Base-by-base conservation (phyloP, 192 early-diverging fungal species). In the Powellomyces hirtus region DNA sequence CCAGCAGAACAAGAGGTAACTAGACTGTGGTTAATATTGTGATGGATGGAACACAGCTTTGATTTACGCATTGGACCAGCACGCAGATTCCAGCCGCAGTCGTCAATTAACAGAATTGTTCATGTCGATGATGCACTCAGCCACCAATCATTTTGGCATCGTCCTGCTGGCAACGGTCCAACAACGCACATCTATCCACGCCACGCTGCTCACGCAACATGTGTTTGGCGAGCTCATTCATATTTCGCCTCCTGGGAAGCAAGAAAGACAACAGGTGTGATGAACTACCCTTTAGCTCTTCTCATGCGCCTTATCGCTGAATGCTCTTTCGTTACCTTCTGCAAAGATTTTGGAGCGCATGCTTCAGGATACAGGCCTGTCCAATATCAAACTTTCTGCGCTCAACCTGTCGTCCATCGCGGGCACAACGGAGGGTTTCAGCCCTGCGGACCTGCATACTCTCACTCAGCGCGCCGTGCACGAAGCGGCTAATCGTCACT, bases 381-480 rank as follows among this genome's bases (percentile, higher is more conserved):
- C 34, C n/a, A 36, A 36, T 29, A n/a, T 8, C 10, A n/a, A 34
- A 27, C 59, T 37, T 56, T 13, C 31, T 14, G 14, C 80, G 10
- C 75, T 93, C n/a, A 90, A 94, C 55, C 75, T 93, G 34, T 83
- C 86, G 8, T 82, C 85, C 0, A 76, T 95, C 0, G 88, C 91
- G 2, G 86, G 88, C 27, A 74, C 81, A 58, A 95, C 94, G 8
- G 96, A 98, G 72, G 95, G 95, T 0, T 96, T 91, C 66, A 72
- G 89, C 22, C 90, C 94, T 4, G 83, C 86, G 2, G 95, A 97
- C 75, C 75, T 97, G 18, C 77, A 88, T 46, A 85, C 87, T 0
- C 79, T 94, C 30, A 76, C 93, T 34, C 85, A 94, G 56, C 82
- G 94, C 3, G 86, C 94, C 0, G 82, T 87, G n/a, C 91, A 94